Conservation (phyloP, 441 rosid species). For the Adansonia rubrostipa region DNA sequence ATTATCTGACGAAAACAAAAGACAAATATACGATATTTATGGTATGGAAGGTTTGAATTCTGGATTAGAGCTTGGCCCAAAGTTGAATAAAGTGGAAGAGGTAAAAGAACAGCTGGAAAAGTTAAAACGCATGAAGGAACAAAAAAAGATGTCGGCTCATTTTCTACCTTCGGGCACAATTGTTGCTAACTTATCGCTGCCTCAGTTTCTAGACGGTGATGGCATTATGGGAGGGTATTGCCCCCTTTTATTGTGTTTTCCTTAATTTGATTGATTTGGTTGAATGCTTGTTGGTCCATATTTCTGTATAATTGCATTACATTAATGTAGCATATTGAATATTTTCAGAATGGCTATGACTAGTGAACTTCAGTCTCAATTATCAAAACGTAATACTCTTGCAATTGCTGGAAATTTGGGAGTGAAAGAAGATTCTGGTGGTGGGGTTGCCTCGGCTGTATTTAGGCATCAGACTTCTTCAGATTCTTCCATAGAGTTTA, state of each 20-base stretch:
- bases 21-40: constrained; percentile 85
- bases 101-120: constrained; percentile 81
- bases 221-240: constrained; percentile 88
- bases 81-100: constrained; percentile 79
- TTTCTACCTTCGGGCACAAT: constrained; percentile 75
- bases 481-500: constrained; percentile 72
- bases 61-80: constrained; percentile 89
- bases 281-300: background rate
- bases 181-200: constrained; percentile 67
- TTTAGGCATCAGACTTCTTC: constrained; percentile 77
- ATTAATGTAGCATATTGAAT: constrained; percentile 1
- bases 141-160: constrained; percentile 62
- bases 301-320: background rate
- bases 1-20: constrained; percentile 76
- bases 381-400: constrained; percentile 69
- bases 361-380: constrained; percentile 76
- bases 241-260: background rate
- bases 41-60: constrained; percentile 92
- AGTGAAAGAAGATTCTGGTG: constrained; percentile 70
- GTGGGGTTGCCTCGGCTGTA: constrained; percentile 71
- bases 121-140: constrained; percentile 65
- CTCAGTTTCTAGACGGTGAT: constrained; percentile 70
- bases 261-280: constrained; percentile 11
- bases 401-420: constrained; percentile 80
- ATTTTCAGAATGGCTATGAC: constrained; percentile 82